Conservation (phyloP, 305 asterid genomes). For the Solanum chacoense region DNA sequence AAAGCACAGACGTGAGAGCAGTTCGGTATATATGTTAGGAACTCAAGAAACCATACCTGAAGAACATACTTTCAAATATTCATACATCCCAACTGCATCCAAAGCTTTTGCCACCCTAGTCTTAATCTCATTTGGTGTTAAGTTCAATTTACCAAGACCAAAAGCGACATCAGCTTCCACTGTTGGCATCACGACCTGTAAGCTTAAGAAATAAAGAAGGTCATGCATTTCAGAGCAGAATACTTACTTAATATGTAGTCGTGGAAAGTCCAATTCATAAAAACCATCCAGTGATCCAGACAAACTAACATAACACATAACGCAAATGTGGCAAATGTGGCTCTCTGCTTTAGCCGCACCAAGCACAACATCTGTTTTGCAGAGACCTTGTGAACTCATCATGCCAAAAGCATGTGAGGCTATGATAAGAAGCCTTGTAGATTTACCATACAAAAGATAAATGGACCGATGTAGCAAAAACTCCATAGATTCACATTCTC, state of each 20-base stretch:
- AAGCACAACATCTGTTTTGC: neutral
- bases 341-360: neutral
- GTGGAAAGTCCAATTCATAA: neutral
- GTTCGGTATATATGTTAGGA: neutral
- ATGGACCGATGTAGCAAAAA: neutral
- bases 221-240: neutral
- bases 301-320: neutral
- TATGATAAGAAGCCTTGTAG: neutral
- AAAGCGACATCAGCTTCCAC: slow-evolving; percentile 97
- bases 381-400: neutral
- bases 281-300: neutral
- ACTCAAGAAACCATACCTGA: neutral
- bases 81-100: slow-evolving; percentile 78
- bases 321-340: neutral
- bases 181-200: slow-evolving; percentile 98
- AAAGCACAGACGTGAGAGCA: neutral
- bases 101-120: slow-evolving; percentile 71
- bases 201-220: neutral
- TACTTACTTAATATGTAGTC: neutral
- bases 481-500: neutral
- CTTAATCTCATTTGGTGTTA: slow-evolving; percentile 40
- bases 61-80: slow-evolving; percentile 58
- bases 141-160: slow-evolving; percentile 67
- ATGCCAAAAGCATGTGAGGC: neutral
- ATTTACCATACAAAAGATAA: neutral